phyloP scores from a whole-genome alignment of 225 moss, liverwort and hornwort genomes.

The Neckera pumila region DNA sequence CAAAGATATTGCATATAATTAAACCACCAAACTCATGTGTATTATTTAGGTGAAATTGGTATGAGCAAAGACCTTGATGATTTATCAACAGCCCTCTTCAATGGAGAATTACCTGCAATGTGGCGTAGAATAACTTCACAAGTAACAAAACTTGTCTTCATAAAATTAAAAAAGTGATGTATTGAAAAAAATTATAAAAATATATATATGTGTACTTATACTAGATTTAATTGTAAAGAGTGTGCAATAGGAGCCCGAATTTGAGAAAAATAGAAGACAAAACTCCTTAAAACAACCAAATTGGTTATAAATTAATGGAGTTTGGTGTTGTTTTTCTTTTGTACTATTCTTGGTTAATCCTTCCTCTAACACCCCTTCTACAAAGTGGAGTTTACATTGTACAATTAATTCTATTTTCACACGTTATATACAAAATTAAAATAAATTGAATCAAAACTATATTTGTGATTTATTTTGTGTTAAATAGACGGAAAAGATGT shows the following conservation, averaged over 20 bases:
- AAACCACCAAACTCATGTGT: neutral
- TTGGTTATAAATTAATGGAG: too few species aligned
- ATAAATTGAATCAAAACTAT: neutral
- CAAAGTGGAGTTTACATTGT: too few species aligned
- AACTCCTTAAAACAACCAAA: too few species aligned
- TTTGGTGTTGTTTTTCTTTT: too few species aligned
- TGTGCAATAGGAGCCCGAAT: neutral
- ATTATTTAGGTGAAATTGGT: conserved; percentile 52
- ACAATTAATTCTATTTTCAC: neutral
- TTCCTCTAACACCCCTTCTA: too few species aligned
- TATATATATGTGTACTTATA: neutral
- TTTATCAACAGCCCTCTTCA: conserved; percentile 66
- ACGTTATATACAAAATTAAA: neutral
- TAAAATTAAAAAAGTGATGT: neutral
- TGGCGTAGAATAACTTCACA: conserved; percentile 88
- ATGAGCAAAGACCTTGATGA: conserved; percentile 95
- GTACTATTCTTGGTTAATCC: too few species aligned
- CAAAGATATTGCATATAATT: neutral
- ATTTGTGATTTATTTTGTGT: neutral
- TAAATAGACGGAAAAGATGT: conserved; percentile 80
- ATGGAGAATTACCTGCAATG: conserved; percentile 70
- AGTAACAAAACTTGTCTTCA: neutral
- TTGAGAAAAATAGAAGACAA: neutral
- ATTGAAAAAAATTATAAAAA: neutral
- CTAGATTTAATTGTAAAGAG: too few species aligned